Evolutionary conservation across 2,329 filamentous ascomycete species (phyloP), one percentile per base, ranked within the genome.

Genomic region (Diplodia seriata): DNA sequence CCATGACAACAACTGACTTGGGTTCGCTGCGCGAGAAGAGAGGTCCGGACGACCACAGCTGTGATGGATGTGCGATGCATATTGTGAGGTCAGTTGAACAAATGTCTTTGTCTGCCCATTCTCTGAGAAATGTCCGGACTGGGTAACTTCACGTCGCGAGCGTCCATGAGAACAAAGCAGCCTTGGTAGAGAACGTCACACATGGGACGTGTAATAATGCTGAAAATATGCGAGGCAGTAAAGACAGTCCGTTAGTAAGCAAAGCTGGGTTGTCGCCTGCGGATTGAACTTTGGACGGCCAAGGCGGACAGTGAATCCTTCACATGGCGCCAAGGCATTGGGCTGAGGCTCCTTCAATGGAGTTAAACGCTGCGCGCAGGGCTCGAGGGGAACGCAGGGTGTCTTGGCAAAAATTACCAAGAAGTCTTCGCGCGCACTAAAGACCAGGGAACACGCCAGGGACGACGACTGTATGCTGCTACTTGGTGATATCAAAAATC

Each of bases 401-500:
- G 20, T 18, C 57, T 62, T 50, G 26, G 59, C 59, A 18, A 51
- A 36, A 14, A 40, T n/a, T 23, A 40, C 59, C 59, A 63, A 63
- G 29, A 63, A 63, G 43, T 8, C 59, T 63, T 63, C 59, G 59
- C 59, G 59, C 51, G 43, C 3, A 63, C 59, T 36, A 51, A 23
- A 51, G 29, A 50, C 50, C 59, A 51, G 51, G 59, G 26, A 47
- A 47, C 59, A 63, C 43, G 40, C 38, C 12, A 38, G 23, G 26
- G 40, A 38, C 26, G 57, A 43, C 23, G 59, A 38, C 26, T 31
- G n/a, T 63, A 51, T 38, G 47, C 57, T 62, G 57, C 59, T 63
- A 63, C 43, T 29, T 63, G 59, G 59, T 63, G 29, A 63, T 63
- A 63, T 63, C 59, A 51, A 61, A 59, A 63, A 63, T 63, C 59